Base-by-base conservation (phyloP, 2,329 filamentous ascomycete species). In the Diaporthe humulicola region DNA sequence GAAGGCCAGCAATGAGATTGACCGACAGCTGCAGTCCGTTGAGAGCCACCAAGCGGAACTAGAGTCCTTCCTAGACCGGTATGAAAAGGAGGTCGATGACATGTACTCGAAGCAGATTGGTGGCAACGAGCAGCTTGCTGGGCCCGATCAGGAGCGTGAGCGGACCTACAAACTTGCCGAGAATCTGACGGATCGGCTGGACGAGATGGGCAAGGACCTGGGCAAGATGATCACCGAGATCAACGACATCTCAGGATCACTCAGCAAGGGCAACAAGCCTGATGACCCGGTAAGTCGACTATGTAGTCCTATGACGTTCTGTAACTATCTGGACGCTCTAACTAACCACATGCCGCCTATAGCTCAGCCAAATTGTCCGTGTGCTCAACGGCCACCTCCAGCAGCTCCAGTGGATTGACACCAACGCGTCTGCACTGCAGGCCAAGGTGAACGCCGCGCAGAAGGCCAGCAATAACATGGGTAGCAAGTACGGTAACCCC, bases 211-310 rank as follows among this genome's bases (percentile, higher is more conserved):
- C 81, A 94, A 95, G 82, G 95, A 98, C 82, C 88, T 99, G 77
- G 92, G 92, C 64, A 96, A 95, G 85, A 98, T 99, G 95, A 98
- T 99, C 79, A 96, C 98, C 82, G 97, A 98, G 85, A 98, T 99
- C 82, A 99, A 99, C 82, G 92, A 93, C 79, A 96, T 97, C 76
- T 97, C 95, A n/a, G 90, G 94, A 72, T 95, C 93, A 33, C 87
- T 99, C 78, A 96, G 92, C 88, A 98, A 97, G 89, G 95, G 94
- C 74, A 93, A 90, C 84, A 97, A 97, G 85, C 91, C 94, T 38
- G 94, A 97, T 83, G 95, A 97, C 85, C 94, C 94, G 78, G 95
- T 97, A 89, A 85, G 92, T 89, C 80, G 77, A 80, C 52, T 64
- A 48, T 54, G 61, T 42, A 40, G 4, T 10, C 48, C n/a, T 19